phyloP scores from a whole-genome alignment of 2,329 filamentous ascomycete genomes.

The Ophiosphaerella korrae region DNA sequence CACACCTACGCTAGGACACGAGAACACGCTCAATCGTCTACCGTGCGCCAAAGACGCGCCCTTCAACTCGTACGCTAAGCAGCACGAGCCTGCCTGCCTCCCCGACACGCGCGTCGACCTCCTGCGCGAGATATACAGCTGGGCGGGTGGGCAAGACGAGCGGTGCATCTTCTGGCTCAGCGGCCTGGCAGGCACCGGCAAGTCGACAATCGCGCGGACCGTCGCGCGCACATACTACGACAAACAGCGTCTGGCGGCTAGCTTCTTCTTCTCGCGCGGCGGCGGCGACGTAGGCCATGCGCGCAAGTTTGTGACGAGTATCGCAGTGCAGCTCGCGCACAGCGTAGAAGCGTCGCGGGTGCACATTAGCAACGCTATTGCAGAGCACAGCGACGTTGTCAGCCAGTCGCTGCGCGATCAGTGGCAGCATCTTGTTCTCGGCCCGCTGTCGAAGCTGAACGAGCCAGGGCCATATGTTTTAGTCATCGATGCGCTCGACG shows the following conservation, averaged over 20 bases:
- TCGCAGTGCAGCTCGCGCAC: slow-evolving; percentile 15
- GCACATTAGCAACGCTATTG: slow-evolving; percentile 13
- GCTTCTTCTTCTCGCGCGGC: too few relatives aligned
- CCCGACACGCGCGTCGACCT: too few relatives aligned
- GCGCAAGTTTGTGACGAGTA: slow-evolving; percentile 16
- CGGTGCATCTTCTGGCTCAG: neutral
- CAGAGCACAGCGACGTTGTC: slow-evolving; percentile 9
- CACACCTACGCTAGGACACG: too few relatives aligned
- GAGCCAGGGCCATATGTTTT: slow-evolving; percentile 4
- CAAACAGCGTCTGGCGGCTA: too few relatives aligned
- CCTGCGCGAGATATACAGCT: too few relatives aligned
- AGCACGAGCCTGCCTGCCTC: too few relatives aligned
- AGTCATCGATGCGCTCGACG: slow-evolving; percentile 37
- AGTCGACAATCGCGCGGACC: too few relatives aligned
- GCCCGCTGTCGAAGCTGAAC: slow-evolving; percentile 11
- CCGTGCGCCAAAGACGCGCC: too few relatives aligned
- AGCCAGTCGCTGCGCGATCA: slow-evolving; percentile 19
- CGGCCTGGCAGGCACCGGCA: slow-evolving; percentile 10
- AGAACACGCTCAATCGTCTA: too few relatives aligned
- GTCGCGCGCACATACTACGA: too few relatives aligned
- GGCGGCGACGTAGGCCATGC: slow-evolving; percentile 16
- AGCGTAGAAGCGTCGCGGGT: slow-evolving; percentile 1
- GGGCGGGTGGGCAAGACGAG: too few relatives aligned
- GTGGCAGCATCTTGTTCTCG: slow-evolving; percentile 20
- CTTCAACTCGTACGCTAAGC: too few relatives aligned